A percentile compares a stretch with the other conserved stretches of the same genome.
Conservation (phyloP, 345 rosid genomes). For the Aquilaria sinensis region DNA sequence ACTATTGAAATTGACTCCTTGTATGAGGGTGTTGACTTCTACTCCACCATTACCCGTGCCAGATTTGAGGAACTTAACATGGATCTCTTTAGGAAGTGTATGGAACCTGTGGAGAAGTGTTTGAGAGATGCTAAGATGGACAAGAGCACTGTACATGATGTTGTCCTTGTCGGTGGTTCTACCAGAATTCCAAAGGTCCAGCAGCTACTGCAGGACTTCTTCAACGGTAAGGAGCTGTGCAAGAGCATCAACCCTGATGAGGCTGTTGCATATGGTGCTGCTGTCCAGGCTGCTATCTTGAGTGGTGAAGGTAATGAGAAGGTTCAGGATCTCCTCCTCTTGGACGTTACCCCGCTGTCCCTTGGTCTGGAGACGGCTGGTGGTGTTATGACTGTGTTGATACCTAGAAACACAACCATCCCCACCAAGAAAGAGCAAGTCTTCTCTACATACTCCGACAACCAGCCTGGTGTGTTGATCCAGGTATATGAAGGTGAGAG, state of each 20-base stretch:
- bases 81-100: slow-evolving; percentile 66
- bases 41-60: slow-evolving; percentile 60
- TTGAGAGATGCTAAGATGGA: slow-evolving; percentile 74
- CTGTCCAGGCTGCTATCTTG: slow-evolving; percentile 80
- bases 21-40: slow-evolving; percentile 67
- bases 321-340: slow-evolving; percentile 73
- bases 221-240: slow-evolving; percentile 81
- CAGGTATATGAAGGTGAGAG: slow-evolving; percentile 80
- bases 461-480: slow-evolving; percentile 77
- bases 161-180: slow-evolving; percentile 71
- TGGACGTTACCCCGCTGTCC: slow-evolving; percentile 72
- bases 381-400: slow-evolving; percentile 77
- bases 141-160: slow-evolving; percentile 63
- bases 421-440: slow-evolving; percentile 73
- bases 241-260: slow-evolving; percentile 80
- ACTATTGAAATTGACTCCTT: slow-evolving; percentile 71
- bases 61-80: slow-evolving; percentile 72
- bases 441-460: slow-evolving; percentile 71
- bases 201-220: slow-evolving; percentile 66
- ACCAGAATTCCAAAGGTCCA: slow-evolving; percentile 82
- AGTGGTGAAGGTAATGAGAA: slow-evolving; percentile 79
- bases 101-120: slow-evolving; percentile 73
- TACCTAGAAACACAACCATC: slow-evolving; percentile 70
- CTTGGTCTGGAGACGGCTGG: slow-evolving; percentile 76
- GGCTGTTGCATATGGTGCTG: slow-evolving; percentile 89